Evolutionary conservation across 2,329 filamentous ascomycete genomes (phyloP).

Genomic region (Cercospora berteroae): DNA sequence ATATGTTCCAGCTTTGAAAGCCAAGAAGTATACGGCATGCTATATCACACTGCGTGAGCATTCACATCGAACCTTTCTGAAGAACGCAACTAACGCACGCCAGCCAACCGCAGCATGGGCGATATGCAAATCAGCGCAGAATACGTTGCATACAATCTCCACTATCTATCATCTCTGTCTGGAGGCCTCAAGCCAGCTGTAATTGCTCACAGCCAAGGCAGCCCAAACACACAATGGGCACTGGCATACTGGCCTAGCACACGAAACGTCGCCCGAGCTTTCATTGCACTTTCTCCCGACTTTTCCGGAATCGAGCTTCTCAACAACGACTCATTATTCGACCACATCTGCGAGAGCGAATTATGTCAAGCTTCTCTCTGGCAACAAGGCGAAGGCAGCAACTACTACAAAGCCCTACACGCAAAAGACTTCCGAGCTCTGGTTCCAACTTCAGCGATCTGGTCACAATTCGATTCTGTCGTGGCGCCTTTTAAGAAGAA

Average conservation of each 20-base stretch:
- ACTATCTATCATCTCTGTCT: conserved; percentile 32
- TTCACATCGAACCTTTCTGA: neutral
- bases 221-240: conserved; percentile 36
- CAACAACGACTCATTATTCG: conserved; percentile 23
- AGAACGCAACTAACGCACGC: neutral
- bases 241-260: conserved; percentile 36
- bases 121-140: conserved; percentile 37
- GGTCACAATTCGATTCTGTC: conserved; percentile 31
- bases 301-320: conserved; percentile 32
- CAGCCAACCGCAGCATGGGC: conserved; percentile 32
- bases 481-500: conserved; percentile 31
- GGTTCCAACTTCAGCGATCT: conserved; percentile 34
- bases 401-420: conserved; percentile 34
- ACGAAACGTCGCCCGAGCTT: conserved; percentile 26
- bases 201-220: conserved; percentile 34
- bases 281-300: conserved; percentile 34
- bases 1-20: conserved; percentile 32
- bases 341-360: conserved; percentile 27
- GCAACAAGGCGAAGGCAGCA: conserved; percentile 34
- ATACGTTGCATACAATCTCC: conserved; percentile 35
- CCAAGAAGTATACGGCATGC: conserved; percentile 35
- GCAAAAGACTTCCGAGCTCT: conserved; percentile 25
- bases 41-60: conserved; percentile 34
- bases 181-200: conserved; percentile 31
- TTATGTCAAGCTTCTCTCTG: conserved; percentile 34